Evolutionary conservation across 371 early-diverging fungal genomes (phyloP).

Genomic region (Synchytrium microbalum): DNA sequence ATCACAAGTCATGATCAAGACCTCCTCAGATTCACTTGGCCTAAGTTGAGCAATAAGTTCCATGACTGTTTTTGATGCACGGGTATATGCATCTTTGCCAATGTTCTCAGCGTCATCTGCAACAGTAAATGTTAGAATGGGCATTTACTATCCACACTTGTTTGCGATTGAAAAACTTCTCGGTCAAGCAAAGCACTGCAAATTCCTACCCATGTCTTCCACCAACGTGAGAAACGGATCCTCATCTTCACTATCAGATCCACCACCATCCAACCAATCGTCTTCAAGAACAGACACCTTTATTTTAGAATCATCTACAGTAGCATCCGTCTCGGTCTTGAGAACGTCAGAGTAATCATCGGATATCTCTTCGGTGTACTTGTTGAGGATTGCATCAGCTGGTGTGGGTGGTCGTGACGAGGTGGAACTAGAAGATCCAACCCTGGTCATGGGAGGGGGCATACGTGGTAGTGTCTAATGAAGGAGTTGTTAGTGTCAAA

Average conservation of each 20-base stretch:
- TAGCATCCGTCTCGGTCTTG: conserved; percentile 13
- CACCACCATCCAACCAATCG: conserved; percentile 1
- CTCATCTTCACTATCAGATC: conserved; percentile 29
- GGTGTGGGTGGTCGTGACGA: conserved; percentile 1
- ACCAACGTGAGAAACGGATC: conserved; percentile 43
- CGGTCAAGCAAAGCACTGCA: conserved; percentile 16
- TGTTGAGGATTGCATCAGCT: conserved; percentile 17
- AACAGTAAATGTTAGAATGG: neutral
- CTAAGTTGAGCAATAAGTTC: conserved; percentile 30
- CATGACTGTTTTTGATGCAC: conserved; percentile 23
- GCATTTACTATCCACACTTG: too few species aligned
- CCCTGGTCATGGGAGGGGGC: neutral
- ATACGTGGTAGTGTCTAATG: neutral
- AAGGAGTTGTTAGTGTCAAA: neutral
- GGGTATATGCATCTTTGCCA: conserved; percentile 35
- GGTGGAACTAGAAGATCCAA: neutral
- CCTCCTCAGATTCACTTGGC: conserved; percentile 19
- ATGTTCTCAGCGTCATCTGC: neutral
- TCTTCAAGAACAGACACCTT: conserved; percentile 10
- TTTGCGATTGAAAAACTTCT: neutral
- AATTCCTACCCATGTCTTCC: conserved; percentile 32
- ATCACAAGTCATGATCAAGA: conserved; percentile 26
- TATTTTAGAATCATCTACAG: conserved; percentile 25
- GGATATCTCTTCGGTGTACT: conserved; percentile 29
- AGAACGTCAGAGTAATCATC: conserved; percentile 32